phyloP scores from a whole-genome alignment of 2,329 filamentous ascomycete species.

The Pseudocercospora musae region DNA sequence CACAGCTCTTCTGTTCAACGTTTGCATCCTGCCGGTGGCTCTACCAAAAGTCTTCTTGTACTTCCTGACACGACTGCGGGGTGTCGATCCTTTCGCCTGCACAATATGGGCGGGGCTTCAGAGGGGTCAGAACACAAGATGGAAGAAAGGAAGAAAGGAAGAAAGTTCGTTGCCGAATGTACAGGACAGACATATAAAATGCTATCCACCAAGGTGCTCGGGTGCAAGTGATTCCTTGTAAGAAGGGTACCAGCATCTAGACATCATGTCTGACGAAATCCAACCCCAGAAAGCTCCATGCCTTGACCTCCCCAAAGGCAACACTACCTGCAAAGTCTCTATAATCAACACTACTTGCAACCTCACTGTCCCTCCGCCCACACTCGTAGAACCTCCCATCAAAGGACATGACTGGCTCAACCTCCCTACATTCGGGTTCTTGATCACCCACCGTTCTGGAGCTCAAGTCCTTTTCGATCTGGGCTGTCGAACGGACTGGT shows the following conservation, averaged over 20 bases:
- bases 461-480: constrained; percentile 43
- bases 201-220: background rate
- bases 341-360: constrained; percentile 23
- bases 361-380: constrained; percentile 44
- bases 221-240: background rate
- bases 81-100: background rate
- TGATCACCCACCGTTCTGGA: constrained; percentile 23
- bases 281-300: constrained; percentile 13
- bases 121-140: background rate
- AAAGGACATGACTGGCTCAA: constrained; percentile 20
- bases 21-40: background rate
- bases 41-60: background rate
- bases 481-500: constrained; percentile 41
- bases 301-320: constrained; percentile 17
- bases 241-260: background rate
- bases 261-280: constrained; percentile 16
- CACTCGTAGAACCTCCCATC: constrained; percentile 72
- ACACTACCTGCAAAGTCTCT: constrained; percentile 17
- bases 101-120: background rate
- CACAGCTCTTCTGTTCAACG: background rate
- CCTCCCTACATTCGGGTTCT: constrained; percentile 19
- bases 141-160: constrained; percentile 3
- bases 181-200: background rate
- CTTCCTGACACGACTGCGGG: background rate
- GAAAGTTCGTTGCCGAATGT: background rate